phyloP scores from a whole-genome alignment of 2,329 filamentous ascomycete genomes.

The Lasiodiplodia gonubiensis region DNA sequence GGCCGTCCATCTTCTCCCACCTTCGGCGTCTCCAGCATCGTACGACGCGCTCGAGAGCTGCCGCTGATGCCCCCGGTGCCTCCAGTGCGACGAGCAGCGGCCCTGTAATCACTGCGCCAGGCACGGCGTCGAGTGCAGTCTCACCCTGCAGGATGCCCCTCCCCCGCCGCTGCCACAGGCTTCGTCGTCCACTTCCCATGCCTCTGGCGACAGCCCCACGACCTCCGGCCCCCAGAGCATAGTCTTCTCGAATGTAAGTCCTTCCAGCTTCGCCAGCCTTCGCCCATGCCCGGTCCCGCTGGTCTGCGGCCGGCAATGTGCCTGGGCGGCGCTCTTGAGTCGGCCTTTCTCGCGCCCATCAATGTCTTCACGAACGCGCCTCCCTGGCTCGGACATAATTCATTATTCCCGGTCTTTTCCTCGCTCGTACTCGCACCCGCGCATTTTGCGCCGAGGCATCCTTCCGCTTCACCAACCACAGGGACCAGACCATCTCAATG shows the following conservation, averaged over 20 bases:
- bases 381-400: constrained; percentile 12
- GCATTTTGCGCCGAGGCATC: background rate
- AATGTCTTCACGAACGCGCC: constrained; percentile 12
- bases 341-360: constrained; percentile 2
- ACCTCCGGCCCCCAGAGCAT: constrained; percentile 16
- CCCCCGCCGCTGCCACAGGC: constrained; percentile 14
- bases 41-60: constrained; percentile 8
- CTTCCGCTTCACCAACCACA: background rate
- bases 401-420: constrained; percentile 3
- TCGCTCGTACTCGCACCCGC: background rate
- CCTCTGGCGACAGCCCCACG: constrained; percentile 26
- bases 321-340: background rate
- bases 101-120: constrained; percentile 46
- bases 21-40: background rate
- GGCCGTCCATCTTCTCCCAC: background rate
- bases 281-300: background rate
- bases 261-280: background rate
- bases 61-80: constrained; percentile 1
- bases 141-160: constrained; percentile 30
- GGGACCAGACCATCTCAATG: too few relatives aligned
- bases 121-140: constrained; percentile 45
- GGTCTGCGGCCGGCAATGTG: background rate
- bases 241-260: constrained; percentile 25
- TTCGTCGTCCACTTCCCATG: constrained; percentile 24
- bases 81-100: constrained; percentile 46